phyloP scores from a whole-genome alignment of 495 filamentous ascomycete species.

The Penicillium pulvis region DNA sequence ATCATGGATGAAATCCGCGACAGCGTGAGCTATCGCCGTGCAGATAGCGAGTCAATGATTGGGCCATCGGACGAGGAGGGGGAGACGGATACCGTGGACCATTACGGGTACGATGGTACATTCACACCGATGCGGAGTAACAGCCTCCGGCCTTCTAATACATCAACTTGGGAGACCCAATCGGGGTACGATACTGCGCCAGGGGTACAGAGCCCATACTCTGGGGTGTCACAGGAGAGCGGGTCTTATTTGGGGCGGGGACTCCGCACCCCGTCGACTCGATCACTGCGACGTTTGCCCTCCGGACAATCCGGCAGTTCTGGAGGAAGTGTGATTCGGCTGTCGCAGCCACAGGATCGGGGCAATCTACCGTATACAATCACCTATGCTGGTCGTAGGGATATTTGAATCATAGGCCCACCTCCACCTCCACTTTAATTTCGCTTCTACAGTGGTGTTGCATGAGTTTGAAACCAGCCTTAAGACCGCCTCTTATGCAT shows the following conservation, averaged over 20 bases:
- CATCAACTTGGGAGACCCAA: constrained; percentile 35
- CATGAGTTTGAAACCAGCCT: no score
- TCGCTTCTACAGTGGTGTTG: no score
- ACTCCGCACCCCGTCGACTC: constrained; percentile 38
- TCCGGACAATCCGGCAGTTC: constrained; percentile 44
- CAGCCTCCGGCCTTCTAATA: constrained; percentile 35
- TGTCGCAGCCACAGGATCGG: constrained; percentile 38
- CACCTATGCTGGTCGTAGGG: constrained; percentile 28
- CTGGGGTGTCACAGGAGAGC: constrained; percentile 13
- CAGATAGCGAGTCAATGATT: constrained; percentile 42
- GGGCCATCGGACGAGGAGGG: constrained; percentile 50
- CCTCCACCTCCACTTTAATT: constrained; percentile 5
- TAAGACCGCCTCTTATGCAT: no score
- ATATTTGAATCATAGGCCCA: not conserved
- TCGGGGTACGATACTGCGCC: constrained; percentile 37
- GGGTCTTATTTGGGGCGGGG: constrained; percentile 11
- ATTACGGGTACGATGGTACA: constrained; percentile 24
- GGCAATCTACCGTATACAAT: constrained; percentile 51
- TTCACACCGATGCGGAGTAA: constrained; percentile 29
- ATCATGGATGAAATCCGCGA: constrained; percentile 46
- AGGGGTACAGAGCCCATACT: constrained; percentile 24
- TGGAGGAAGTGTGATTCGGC: constrained; percentile 49
- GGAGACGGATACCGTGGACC: constrained; percentile 45
- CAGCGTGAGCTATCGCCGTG: constrained; percentile 29
- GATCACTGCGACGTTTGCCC: constrained; percentile 37